These are phyloP conservation scores for Millerozyma acaciae DNA, from an alignment of 805 yeast genomes.

Conservation along the genomic window DNA sequence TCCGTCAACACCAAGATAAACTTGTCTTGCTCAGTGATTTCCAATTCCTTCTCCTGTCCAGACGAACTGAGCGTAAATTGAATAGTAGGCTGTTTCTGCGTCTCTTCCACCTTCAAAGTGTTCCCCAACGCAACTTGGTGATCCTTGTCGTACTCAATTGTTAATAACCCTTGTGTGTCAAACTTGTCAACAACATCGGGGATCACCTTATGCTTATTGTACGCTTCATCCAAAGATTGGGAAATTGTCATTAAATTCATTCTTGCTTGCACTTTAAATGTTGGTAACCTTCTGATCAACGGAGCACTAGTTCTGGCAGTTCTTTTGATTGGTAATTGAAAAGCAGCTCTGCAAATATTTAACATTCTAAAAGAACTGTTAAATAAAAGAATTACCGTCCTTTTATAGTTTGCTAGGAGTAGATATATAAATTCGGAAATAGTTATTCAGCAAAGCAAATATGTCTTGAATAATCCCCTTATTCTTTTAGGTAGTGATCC, in stretches of 20 bases:
- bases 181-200: slow-evolving; percentile 52
- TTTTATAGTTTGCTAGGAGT: no score
- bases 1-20: slow-evolving; percentile 82
- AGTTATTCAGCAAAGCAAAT: no score
- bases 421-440: no score
- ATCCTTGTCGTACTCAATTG: slow-evolving; percentile 55
- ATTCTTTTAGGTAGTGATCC: no score
- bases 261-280: slow-evolving; percentile 13
- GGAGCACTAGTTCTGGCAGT: no score
- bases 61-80: slow-evolving; percentile 59
- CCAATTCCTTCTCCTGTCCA: slow-evolving; percentile 39
- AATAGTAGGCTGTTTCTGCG: slow-evolving; percentile 65
- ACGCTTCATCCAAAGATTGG: slow-evolving; percentile 51
- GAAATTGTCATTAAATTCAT: slow-evolving; percentile 51
- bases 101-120: slow-evolving; percentile 55
- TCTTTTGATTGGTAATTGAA: slow-evolving; percentile 1
- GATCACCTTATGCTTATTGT: slow-evolving; percentile 44
- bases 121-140: slow-evolving; percentile 78
- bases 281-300: no score
- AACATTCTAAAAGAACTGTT: neutral
- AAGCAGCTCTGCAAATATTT: slow-evolving; percentile 1
- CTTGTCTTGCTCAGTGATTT: slow-evolving; percentile 42
- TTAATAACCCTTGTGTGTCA: slow-evolving; percentile 52
- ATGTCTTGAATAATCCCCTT: no score
- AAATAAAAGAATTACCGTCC: neutral